Percentiles rank a stretch among this genome's conserved stretches.
Conservation (phyloP, 202 grass and related monocot genomes). For the Dendrocalamus latiflorus region DNA sequence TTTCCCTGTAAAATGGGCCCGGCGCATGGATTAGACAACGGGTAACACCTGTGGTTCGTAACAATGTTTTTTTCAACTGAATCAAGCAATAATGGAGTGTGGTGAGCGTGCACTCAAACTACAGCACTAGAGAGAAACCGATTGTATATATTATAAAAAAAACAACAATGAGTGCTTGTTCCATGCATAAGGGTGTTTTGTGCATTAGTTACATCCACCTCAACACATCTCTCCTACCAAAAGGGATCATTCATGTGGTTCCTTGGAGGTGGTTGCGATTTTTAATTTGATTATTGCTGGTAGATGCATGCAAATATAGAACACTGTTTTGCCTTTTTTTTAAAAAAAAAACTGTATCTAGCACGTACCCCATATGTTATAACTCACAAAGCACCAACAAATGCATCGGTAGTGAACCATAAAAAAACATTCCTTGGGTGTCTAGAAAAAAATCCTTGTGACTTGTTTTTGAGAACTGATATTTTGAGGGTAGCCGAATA, state of each 20-base stretch:
- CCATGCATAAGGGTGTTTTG: not conserved
- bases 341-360: not conserved
- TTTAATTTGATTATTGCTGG: not conserved
- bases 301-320: not conserved
- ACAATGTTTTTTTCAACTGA: not conserved
- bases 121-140: not conserved
- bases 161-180: not conserved
- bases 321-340: not conserved
- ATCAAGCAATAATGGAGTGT: conserved; percentile 3
- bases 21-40: not conserved
- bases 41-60: not conserved
- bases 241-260: conserved; percentile 21
- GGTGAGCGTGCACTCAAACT: conserved; percentile 8
- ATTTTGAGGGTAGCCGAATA: too few species aligned
- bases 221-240: not conserved
- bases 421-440: not conserved
- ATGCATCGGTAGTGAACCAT: not conserved
- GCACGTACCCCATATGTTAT: not conserved
- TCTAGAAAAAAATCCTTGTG: too few species aligned
- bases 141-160: not conserved
- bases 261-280: not conserved
- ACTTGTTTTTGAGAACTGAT: too few species aligned
- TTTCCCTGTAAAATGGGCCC: not conserved
- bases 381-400: not conserved
- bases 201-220: conserved; percentile 17